Evolutionary conservation across 371 early-diverging fungal genomes (phyloP).

Genomic region (Mortierella sp.): DNA sequence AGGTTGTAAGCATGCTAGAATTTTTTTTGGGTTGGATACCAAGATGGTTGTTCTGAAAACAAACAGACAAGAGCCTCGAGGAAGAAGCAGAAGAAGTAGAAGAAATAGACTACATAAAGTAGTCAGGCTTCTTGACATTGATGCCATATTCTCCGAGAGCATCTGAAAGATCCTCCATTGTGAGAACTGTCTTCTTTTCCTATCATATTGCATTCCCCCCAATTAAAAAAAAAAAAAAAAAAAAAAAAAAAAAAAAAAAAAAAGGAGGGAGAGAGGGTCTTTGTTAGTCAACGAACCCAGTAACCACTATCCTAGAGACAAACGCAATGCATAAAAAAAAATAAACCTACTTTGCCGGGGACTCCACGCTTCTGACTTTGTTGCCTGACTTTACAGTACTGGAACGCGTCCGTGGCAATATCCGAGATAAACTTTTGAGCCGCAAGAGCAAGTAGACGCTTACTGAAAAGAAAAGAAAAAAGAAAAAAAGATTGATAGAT

Average conservation of each 20-base stretch:
- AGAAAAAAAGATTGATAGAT: not conserved
- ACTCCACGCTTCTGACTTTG: conserved; percentile 64
- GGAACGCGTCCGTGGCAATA: conserved; percentile 94
- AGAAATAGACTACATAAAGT: conserved; percentile 63
- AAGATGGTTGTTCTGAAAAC: too few relatives aligned
- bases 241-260: not conserved
- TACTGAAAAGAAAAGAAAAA: conserved; percentile 57
- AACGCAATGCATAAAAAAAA: not conserved
- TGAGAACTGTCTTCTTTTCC: conserved; percentile 87
- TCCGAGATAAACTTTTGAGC: conserved; percentile 97
- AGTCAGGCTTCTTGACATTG: conserved; percentile 94
- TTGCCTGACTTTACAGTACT: conserved; percentile 90
- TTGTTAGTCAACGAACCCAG: too few relatives aligned
- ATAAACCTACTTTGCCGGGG: conserved; percentile 49
- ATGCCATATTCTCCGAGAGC: conserved; percentile 95
- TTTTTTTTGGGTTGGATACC: too few relatives aligned
- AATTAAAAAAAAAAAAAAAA: not conserved
- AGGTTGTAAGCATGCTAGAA: too few relatives aligned
- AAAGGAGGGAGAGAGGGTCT: too few relatives aligned
- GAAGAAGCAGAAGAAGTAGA: too few relatives aligned
- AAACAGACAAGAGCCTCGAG: too few relatives aligned
- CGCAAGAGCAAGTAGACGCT: conserved; percentile 89
- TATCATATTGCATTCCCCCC: conserved; percentile 28
- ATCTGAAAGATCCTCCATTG: conserved; percentile 92
- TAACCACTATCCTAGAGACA: too few relatives aligned